Percentiles rank a stretch among this genome's conserved stretches.
phyloP scores from a whole-genome alignment of 2,329 filamentous ascomycete genomes.

The Clathrospora elynae region DNA sequence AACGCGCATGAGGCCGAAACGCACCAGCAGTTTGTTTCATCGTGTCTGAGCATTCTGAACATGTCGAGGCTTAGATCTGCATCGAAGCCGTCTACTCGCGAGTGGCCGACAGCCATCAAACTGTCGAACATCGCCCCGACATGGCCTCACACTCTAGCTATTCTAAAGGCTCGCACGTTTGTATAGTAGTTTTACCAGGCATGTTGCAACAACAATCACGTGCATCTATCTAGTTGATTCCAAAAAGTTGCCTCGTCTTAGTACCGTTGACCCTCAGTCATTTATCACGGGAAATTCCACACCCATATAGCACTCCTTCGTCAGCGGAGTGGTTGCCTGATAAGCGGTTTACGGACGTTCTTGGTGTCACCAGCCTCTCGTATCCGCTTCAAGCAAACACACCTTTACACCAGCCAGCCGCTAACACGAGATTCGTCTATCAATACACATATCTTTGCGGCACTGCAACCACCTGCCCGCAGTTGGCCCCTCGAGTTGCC shows the following conservation, averaged over 20 bases:
- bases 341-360: neutral
- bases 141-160: neutral
- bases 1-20: conserved; percentile 25
- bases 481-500: conserved; percentile 2
- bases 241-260: no score
- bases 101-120: conserved; percentile 1
- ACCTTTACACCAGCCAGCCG: conserved; percentile 1
- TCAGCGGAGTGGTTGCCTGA: conserved; percentile 5
- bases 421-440: conserved; percentile 10
- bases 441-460: conserved; percentile 3
- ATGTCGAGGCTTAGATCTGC: conserved; percentile 12
- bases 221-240: no score
- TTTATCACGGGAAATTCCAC: no score
- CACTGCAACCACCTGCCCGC: conserved; percentile 1
- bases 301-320: no score
- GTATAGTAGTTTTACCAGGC: neutral
- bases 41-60: conserved; percentile 3
- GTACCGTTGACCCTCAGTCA: no score
- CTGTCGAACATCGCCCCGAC: neutral
- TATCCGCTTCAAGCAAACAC: conserved; percentile 8
- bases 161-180: neutral
- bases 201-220: conserved; percentile 5
- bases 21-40: conserved; percentile 17
- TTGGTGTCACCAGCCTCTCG: neutral
- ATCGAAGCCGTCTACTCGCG: conserved; percentile 5